phyloP scores from a whole-genome alignment of 345 rosid genomes.

The Ceriops decandra region DNA sequence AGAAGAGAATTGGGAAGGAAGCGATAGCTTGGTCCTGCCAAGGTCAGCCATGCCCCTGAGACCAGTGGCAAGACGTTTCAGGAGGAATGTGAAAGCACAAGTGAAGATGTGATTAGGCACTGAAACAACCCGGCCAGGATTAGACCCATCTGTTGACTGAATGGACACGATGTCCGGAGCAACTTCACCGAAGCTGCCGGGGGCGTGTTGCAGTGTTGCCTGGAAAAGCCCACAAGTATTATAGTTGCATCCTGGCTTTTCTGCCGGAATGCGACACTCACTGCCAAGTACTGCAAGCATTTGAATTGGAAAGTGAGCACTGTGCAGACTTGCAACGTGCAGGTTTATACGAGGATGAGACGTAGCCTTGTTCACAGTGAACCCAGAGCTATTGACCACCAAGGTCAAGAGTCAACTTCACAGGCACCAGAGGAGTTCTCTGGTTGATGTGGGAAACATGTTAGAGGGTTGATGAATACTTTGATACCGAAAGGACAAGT shows the following conservation, averaged over 20 bases:
- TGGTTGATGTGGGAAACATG: neutral
- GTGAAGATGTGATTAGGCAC: neutral
- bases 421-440: neutral
- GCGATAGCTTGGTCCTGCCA: conserved; percentile 1
- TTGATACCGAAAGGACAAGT: neutral
- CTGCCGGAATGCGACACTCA: neutral
- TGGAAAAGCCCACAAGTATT: neutral
- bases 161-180: neutral
- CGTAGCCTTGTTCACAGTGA: neutral
- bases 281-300: neutral
- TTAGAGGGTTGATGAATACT: neutral
- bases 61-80: neutral
- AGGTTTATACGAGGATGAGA: neutral
- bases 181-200: neutral
- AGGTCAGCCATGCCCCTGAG: conserved; percentile 3
- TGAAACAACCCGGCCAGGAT: neutral
- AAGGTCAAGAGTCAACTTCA: neutral
- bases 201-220: neutral
- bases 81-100: neutral
- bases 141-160: neutral
- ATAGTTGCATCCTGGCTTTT: neutral
- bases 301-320: neutral
- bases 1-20: neutral
- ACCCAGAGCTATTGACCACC: neutral
- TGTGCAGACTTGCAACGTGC: neutral